Evolutionary conservation across 768 basidiomycete genomes (phyloP), one percentile per base, ranked within the genome.

Genomic region (Brasilioporus rufonigricans): DNA sequence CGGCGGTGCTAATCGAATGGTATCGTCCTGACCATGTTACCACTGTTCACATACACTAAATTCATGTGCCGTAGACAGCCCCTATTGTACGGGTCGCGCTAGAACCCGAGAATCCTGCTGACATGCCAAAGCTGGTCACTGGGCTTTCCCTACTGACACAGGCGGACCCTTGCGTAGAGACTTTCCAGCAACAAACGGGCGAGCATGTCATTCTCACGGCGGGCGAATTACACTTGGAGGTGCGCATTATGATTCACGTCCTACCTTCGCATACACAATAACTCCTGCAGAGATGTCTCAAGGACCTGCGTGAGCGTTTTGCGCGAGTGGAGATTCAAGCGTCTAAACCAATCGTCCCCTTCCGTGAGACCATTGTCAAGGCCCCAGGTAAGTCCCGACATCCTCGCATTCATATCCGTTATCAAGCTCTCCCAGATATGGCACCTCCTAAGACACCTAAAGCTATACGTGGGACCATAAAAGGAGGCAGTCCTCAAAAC

Each of bases 181-280:
- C 91, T 0, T 94, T 98, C 69, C 94, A 98, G 61, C 97, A 98
- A 71, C 84, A 92, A 63, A 97, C 95, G 0, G 97, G 97, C 31
- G 97, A 99, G 69, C 89, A 97, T 69, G 97, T 99, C 52, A 97
- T 99, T 59, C 72, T 98, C 56, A 91, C 91, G 3, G 97, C 97
- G 1, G 97, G 97, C 31, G 96, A 98, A 66, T 74, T 99, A 44
- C 97, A 98, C 71, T 75, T 98, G 24, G 97, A 98, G 84, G 94
- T 93, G 51, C 35, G 77, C 57, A 41, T 27, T 21, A 13, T 11
- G 7, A 11, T 40, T 52, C 40, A 48, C 12, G 18, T n/a, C 24
- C 24, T 50, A 32, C n/a, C 8, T 29, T 44, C 6, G 24, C 29
- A 14, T 18, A n/a, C 38, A 14, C 41, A 23, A 52, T 41, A 26